Evolutionary conservation across 78 protist species (phyloP).

Genomic region (Andalucia godoyi): DNA sequence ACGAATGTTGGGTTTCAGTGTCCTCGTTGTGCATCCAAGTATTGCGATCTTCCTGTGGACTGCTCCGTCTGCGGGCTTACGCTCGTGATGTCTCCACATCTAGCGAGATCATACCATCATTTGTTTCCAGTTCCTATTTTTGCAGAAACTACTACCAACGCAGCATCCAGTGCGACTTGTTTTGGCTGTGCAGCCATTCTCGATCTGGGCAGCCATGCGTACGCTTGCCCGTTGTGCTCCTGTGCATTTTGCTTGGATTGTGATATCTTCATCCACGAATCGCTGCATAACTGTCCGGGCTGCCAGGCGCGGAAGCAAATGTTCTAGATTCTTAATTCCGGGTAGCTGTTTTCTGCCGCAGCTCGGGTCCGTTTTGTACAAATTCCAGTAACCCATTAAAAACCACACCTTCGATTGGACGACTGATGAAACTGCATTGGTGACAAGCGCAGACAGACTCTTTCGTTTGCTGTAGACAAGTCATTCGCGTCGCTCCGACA

Average conservation of each 20-base stretch:
- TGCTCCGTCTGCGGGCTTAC: slow-evolving; percentile 52
- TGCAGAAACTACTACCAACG: background rate
- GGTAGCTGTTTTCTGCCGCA: no score
- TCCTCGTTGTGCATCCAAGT: slow-evolving; percentile 47
- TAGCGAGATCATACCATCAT: slow-evolving; percentile 66
- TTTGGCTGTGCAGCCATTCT: background rate
- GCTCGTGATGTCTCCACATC: slow-evolving; percentile 59
- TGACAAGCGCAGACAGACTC: no score
- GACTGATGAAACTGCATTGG: no score
- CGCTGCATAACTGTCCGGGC: slow-evolving; percentile 70
- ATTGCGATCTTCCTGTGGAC: slow-evolving; percentile 53
- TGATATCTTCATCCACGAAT: slow-evolving; percentile 52
- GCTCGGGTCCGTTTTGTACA: no score
- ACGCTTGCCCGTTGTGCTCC: slow-evolving; percentile 50
- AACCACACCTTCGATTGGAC: no score
- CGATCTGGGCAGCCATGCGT: background rate
- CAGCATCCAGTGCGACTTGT: background rate
- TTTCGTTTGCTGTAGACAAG: no score
- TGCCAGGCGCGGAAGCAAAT: no score
- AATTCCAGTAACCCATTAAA: no score
- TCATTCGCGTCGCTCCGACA: no score
- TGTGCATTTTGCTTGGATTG: slow-evolving; percentile 48
- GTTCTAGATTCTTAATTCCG: no score
- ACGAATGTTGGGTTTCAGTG: slow-evolving; percentile 42
- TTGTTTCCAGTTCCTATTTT: slow-evolving; percentile 42